Conservation (phyloP, 2,329 filamentous ascomycete species). For the Epicoccum nigrum region DNA sequence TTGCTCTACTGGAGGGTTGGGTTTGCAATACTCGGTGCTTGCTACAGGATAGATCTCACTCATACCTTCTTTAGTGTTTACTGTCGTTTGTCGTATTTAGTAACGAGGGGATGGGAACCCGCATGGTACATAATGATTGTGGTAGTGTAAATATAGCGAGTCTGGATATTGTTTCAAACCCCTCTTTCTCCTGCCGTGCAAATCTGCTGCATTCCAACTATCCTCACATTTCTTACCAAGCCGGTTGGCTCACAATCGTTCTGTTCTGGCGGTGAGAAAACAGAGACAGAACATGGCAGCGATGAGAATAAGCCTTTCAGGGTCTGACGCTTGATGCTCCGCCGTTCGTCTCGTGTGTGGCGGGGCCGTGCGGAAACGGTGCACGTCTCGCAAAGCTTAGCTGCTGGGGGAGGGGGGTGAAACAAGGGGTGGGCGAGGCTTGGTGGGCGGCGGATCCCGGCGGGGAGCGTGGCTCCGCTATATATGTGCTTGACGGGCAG, state of each 20-base stretch:
- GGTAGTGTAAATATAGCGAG: slow-evolving; percentile 19
- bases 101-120: slow-evolving; percentile 8
- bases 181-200: neutral
- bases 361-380: slow-evolving; percentile 8
- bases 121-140: slow-evolving; percentile 14
- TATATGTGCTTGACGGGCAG: no score
- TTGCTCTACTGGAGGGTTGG: slow-evolving; percentile 1
- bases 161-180: slow-evolving; percentile 14
- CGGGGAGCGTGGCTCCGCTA: no score
- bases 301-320: slow-evolving; percentile 7
- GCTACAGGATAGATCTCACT: slow-evolving; percentile 9
- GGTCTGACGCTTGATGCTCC: neutral
- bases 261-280: neutral
- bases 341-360: neutral
- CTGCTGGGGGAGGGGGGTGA: neutral
- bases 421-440: slow-evolving; percentile 2
- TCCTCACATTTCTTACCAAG: no score
- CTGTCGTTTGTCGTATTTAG: slow-evolving; percentile 11
- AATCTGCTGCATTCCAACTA: slow-evolving; percentile 1
- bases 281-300: neutral
- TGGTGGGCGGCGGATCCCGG: no score
- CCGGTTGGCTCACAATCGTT: no score
- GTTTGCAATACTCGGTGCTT: slow-evolving; percentile 12
- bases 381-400: slow-evolving; percentile 17
- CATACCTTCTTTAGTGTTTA: slow-evolving; percentile 20